Evolutionary conservation across 495 filamentous ascomycete genomes (phyloP).

Genomic region (Tuber calosporum): DNA sequence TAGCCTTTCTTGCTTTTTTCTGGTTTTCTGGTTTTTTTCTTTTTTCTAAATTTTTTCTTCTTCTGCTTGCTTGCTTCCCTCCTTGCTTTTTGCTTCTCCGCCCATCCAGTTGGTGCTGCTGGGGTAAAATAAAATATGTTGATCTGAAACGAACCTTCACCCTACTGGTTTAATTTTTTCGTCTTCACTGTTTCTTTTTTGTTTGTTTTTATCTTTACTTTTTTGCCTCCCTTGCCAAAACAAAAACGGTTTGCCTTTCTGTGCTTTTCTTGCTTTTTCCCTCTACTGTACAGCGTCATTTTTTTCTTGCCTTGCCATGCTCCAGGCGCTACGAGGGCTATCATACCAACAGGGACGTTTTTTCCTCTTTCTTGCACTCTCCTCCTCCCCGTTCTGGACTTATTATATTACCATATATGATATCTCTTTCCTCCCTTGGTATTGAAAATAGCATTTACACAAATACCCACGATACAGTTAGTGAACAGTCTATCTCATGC

Average conservation of each 20-base stretch:
- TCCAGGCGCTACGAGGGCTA: background rate
- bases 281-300: background rate
- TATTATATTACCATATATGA: background rate
- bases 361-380: background rate
- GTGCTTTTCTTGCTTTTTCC: background rate
- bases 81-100: slow-evolving; percentile 4
- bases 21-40: slow-evolving; percentile 14
- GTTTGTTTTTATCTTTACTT: background rate
- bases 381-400: background rate
- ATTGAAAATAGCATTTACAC: background rate
- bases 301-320: background rate
- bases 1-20: slow-evolving; percentile 11
- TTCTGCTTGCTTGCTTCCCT: background rate
- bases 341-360: background rate
- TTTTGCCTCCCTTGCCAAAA: background rate
- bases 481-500: background rate
- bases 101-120: background rate
- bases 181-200: slow-evolving; percentile 6
- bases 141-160: too few species aligned
- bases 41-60: background rate
- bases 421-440: background rate
- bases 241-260: background rate
- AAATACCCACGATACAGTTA: background rate
- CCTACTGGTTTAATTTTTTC: background rate
- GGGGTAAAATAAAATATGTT: too few species aligned